Conservation (phyloP, 257 asterid species). For the Solanum stenotomum region DNA sequence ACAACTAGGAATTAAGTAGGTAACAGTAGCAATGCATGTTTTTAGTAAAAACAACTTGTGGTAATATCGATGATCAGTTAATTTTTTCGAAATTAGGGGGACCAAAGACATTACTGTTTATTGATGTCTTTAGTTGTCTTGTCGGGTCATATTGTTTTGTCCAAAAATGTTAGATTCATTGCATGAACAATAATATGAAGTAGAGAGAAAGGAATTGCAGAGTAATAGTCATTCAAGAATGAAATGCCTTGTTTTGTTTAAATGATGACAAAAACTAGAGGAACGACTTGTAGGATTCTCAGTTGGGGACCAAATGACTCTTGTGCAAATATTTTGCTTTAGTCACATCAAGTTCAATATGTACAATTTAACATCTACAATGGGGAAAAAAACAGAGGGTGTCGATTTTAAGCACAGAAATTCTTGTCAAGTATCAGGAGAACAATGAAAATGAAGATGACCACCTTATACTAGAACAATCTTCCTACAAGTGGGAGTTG, state of each 20-base stretch:
- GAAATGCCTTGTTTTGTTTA: neutral
- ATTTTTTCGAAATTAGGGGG: constrained; percentile 22
- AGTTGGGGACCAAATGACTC: neutral
- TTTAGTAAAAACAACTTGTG: constrained; percentile 1
- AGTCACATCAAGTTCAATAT: neutral
- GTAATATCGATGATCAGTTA: neutral
- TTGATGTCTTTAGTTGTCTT: constrained; percentile 26
- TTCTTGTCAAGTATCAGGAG: neutral
- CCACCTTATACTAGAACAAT: neutral
- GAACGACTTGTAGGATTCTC: neutral
- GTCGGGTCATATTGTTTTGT: constrained; percentile 17
- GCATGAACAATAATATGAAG: neutral
- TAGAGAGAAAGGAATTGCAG: neutral
- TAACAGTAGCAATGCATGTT: neutral
- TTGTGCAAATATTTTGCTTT: neutral
- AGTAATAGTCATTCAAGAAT: neutral
- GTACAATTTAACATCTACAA: neutral
- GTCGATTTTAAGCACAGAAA: neutral
- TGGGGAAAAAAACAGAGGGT: neutral
- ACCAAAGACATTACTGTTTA: constrained; percentile 37
- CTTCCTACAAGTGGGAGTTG: neutral
- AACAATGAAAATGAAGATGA: neutral
- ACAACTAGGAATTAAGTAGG: neutral
- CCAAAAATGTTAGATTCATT: constrained; percentile 2
- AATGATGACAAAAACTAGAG: neutral